Evolutionary conservation across 805 yeast genomes (phyloP), one percentile per base, ranked within the genome.

Genomic region (Saccharomycopsis fermentans): DNA sequence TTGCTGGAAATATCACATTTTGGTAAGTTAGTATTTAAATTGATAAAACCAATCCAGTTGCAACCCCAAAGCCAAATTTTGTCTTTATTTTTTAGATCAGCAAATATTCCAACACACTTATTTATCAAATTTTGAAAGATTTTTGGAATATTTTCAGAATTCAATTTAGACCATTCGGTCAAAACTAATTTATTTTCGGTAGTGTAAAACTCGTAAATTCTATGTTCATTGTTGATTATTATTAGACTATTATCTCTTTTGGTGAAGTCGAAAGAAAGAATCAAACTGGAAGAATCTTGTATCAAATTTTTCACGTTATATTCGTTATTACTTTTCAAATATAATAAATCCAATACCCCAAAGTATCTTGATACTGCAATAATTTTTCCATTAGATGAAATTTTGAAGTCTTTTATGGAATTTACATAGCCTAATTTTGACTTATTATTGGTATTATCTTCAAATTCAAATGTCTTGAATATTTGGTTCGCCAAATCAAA

Each of bases 61-160:
- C 87, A 77, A 1, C 97, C 96, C 81, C 88, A 90, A n/a, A 90
- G 71, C 97, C 97, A 92, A 16, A 86, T 73, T 58, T 81, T 76
- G 36, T 72, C 66, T 1, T 71, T 63, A 36, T 72, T 70, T 3
- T 69, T 66, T 9, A 69, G 69, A 56, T 81, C 82, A 16, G 69
- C 67, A 67, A 87, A 88, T 12, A 87, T 70, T 16, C 96, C 97
- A 60, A 81, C 77, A 58, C 95, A 84, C 65, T 85, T 83, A 59
- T 87, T 92, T 17, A 78, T 79, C 56, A 80, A 73, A 2, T 74
- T 69, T 17, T 77, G 67, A 62, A 86, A 83, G 61, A 82, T 81
- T 39, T 74, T 74, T 1, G 98, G 97, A 63, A 90, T 71, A 58
- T 80, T 76, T 56, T 87, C 94, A 17, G 89, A 79, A 70, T 90